A percentile compares a stretch with the other conserved stretches of the same genome.
These are phyloP conservation scores for Beta macrorhiza DNA, from an alignment of 179 eudicot genomes.

Conservation along the genomic window DNA sequence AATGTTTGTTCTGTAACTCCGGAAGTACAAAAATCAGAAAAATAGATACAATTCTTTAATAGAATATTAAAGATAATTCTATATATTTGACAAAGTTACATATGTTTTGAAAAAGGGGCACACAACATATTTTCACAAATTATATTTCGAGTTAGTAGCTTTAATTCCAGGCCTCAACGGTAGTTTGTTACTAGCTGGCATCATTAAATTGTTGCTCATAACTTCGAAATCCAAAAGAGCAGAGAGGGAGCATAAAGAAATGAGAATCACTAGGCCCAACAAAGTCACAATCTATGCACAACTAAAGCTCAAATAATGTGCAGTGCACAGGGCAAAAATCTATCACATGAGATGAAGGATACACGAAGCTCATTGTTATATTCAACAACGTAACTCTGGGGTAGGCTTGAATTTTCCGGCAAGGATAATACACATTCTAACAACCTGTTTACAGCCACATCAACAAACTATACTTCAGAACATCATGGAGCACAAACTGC, in stretches of 20 bases:
- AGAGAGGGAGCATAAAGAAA: neutral
- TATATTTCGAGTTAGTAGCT: neutral
- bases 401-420: constrained; percentile 66
- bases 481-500: constrained; percentile 7
- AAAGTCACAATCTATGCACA: neutral
- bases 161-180: neutral
- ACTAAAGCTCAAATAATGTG: neutral
- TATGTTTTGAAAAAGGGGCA: neutral
- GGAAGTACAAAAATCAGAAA: neutral
- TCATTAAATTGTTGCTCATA: neutral
- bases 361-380: constrained; percentile 69
- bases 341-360: constrained; percentile 43
- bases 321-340: neutral
- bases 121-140: neutral
- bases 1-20: neutral
- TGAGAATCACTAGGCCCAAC: neutral
- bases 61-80: neutral
- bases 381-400: constrained; percentile 48
- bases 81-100: neutral
- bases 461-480: neutral
- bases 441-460: constrained; percentile 47
- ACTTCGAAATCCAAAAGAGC: neutral
- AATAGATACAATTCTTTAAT: neutral
- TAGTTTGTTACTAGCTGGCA: neutral
- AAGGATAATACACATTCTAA: constrained; percentile 60